phyloP scores from a whole-genome alignment of 2,329 filamentous ascomycete species.

The Colletotrichum melonis region DNA sequence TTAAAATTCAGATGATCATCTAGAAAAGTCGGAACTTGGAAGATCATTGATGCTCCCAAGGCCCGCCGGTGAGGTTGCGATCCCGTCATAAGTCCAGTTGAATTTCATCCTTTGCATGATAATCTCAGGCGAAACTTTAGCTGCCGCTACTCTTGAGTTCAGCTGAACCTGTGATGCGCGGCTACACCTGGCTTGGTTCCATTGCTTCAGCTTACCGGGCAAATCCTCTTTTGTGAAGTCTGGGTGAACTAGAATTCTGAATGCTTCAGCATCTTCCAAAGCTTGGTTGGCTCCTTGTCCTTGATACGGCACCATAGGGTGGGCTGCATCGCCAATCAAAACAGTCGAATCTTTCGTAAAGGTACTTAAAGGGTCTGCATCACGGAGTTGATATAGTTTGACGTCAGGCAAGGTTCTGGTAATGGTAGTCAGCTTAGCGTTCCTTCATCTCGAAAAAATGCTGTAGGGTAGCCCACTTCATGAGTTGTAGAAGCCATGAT shows the following conservation, averaged over 20 bases:
- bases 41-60: not conserved
- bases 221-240: not conserved
- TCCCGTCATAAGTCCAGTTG: not conserved
- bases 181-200: not conserved
- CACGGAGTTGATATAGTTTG: constrained; percentile 1
- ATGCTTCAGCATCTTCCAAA: constrained; percentile 3
- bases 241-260: not conserved
- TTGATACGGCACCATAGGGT: constrained; percentile 18
- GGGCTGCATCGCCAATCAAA: constrained; percentile 3
- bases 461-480: not conserved
- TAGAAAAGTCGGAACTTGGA: too few relatives aligned
- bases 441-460: too few relatives aligned
- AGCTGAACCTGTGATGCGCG: not conserved
- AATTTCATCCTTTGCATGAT: constrained; percentile 4
- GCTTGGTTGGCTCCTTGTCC: constrained; percentile 18
- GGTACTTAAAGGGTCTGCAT: not conserved
- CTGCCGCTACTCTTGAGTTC: not conserved
- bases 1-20: too few relatives aligned
- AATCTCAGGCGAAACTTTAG: not conserved
- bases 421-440: not conserved
- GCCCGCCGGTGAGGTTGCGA: not conserved
- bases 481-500: not conserved
- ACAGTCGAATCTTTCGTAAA: not conserved
- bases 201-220: not conserved
- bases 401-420: not conserved